Base-by-base conservation (phyloP, 202 grass and related monocot species). In the Dendrocalamus latiflorus region DNA sequence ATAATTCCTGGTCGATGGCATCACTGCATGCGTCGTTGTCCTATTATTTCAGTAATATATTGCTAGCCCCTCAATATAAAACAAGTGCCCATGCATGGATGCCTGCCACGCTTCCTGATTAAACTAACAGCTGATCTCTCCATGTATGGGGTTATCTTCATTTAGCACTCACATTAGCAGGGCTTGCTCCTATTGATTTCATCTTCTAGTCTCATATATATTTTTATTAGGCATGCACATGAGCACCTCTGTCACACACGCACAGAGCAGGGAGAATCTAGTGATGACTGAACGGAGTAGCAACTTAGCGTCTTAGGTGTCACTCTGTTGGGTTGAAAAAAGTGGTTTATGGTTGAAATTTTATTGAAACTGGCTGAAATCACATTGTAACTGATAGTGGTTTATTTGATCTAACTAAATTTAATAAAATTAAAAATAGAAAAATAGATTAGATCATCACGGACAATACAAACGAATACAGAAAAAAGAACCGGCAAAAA, bases 21-120 rank as follows among this genome's bases (percentile, higher is more conserved):
- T 83, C 58, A 88, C 67, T 83, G 74, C 81, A 56, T 89, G 80
- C 74, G 80, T 88, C 38, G 28, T 50, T 84, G 28, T 38, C 1
- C 3, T 4, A 11, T 56, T 48, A 42, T 75, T 42, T 24, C 72
- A 15, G 48, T 68, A 13, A 58, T 24, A 48, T 25, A 13, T 67
- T 25, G 55, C 21, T 24, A 24, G 10, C 22, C 9, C 17, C 36
- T 55, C 17, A 2, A 14, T 56, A 41, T 41, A 75, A 75, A 83
- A 43, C 2, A 54, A 20, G 47, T 33, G 38, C 8, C 56, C 84
- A 66, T 80, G 50, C 50, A 8, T 41, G 47, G 8, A 42, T 59
- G 75, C 83, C 75, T 74, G 25, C 76, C 84, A 80, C 59, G 76
- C 84, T 73, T 56, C n/a, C 51, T 9, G 65, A 62, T 39, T 64